Conservation (phyloP, 2,329 filamentous ascomycete species). For the Nakataea oryzae region DNA sequence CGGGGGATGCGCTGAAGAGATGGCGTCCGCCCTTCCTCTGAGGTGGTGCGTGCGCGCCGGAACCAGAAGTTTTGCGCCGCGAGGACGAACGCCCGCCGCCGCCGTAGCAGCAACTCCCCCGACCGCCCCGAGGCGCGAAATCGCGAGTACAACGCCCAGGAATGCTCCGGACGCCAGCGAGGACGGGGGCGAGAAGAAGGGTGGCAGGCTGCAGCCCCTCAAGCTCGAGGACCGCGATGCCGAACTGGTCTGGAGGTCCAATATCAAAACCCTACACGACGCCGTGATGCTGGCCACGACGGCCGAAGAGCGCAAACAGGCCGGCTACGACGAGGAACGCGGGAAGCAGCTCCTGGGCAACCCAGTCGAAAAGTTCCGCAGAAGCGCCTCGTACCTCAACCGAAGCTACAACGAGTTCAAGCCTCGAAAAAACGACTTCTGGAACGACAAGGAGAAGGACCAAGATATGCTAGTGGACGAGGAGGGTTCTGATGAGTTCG, state of each 20-base stretch:
- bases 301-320: slow-evolving; percentile 3
- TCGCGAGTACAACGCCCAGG: not conserved
- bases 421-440: slow-evolving; percentile 21
- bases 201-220: not conserved
- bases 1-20: not conserved
- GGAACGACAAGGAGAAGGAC: slow-evolving; percentile 38
- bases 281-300: not conserved
- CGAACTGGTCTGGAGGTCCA: not conserved
- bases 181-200: slow-evolving; percentile 4
- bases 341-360: not conserved
- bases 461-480: slow-evolving; percentile 32
- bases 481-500: slow-evolving; percentile 50
- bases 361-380: not conserved
- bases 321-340: slow-evolving; percentile 1
- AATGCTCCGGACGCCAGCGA: slow-evolving; percentile 6
- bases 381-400: not conserved
- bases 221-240: not conserved
- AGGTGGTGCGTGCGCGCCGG: slow-evolving; percentile 3
- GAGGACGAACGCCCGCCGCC: not conserved
- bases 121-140: not conserved
- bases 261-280: not conserved
- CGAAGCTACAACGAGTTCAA: not conserved
- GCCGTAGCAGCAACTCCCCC: no score
- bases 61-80: not conserved
- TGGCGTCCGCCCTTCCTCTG: slow-evolving; percentile 1